Evolutionary conservation across 352 stramenopile species (phyloP).

Genomic region (Plasmopara viticola): DNA sequence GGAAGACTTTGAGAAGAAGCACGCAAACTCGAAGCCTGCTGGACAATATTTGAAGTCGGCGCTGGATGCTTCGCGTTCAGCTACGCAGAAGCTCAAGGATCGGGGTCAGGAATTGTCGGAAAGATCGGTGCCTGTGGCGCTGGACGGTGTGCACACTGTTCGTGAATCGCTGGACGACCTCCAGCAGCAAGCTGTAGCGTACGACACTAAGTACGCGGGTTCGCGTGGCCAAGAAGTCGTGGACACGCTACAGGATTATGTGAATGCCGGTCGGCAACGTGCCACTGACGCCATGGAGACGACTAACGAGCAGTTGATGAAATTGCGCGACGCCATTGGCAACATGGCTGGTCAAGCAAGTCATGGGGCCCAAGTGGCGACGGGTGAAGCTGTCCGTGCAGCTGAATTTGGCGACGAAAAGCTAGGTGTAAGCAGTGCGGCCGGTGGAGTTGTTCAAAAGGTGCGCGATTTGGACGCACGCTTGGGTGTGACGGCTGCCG

Average conservation of each 20-base stretch:
- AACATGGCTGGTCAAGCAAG: conserved; percentile 29
- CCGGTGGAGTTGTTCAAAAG: conserved; percentile 39
- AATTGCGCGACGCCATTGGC: conserved; percentile 35
- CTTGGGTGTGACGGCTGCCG: conserved; percentile 49
- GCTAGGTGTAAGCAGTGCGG: conserved; percentile 35
- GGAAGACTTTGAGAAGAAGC: conserved; percentile 41
- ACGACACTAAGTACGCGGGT: conserved; percentile 49
- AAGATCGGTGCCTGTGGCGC: conserved; percentile 35
- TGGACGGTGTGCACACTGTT: conserved; percentile 38
- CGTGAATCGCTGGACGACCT: conserved; percentile 34
- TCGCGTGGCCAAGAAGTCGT: conserved; percentile 21
- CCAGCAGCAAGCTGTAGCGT: conserved; percentile 40
- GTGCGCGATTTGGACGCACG: conserved; percentile 49
- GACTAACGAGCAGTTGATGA: conserved; percentile 42
- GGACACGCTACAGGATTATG: conserved; percentile 34
- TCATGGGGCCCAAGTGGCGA: conserved; percentile 22
- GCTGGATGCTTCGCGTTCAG: conserved; percentile 26
- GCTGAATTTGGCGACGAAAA: conserved; percentile 50
- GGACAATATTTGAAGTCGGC: conserved; percentile 38
- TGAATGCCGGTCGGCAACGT: conserved; percentile 48
- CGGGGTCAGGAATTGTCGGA: conserved; percentile 28
- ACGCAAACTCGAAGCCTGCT: conserved; percentile 45
- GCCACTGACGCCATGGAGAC: conserved; percentile 55
- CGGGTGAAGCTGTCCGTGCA: conserved; percentile 37
- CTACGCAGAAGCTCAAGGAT: conserved; percentile 37